Base-by-base conservation (phyloP, 352 stramenopile genomes). In the Pythium chondricola region DNA sequence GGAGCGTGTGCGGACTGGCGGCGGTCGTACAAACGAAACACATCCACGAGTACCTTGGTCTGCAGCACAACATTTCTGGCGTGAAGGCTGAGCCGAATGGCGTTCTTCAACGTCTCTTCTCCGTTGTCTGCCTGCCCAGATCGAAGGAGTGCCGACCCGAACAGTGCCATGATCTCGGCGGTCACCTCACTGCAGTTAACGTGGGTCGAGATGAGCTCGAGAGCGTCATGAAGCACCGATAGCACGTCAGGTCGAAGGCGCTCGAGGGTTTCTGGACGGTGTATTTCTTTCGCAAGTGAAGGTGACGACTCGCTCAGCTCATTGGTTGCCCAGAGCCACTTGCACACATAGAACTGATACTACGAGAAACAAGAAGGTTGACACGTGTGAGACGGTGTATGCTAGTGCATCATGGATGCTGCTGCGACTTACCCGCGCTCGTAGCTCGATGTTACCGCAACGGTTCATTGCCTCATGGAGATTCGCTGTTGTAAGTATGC, bases 61-160 rank as follows among this genome's bases (percentile, higher is more conserved):
- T 90, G 81, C n/a, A 93, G 61, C 31, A 88, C 32, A 5, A 86
- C 49, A 40, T 89, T 88, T 58, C 88, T 93, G 20, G 61, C 66
- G 44, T 82, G 62, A 13, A 84, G 41, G 7, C 60, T 67, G 20
- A 75, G 62, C n/a, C 61, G 56, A 24, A 88, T 53, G 13, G 74
- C 75, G 25, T 68, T 76, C 44, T 64, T 79, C 24, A 90, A 65
- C 24, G 72, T 85, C 41, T 69, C 60, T 43, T 93, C 81, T 17
- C 78, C 77, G 16, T 69, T 63, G 22, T 82, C 62, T 2, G 56
- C 16, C 26, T 67, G 71, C 11, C 63, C 63, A 6, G 52, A 43
- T 18, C 56, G 66, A 10, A 83, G 57, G 10, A 89, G 60, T 38
- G 74, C 60, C 4, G 72, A 65, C 3, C 81, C 81, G 17, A 86